Evolutionary conservation across 2,329 filamentous ascomycete species (phyloP).

Genomic region (Xylariaceae sp.): DNA sequence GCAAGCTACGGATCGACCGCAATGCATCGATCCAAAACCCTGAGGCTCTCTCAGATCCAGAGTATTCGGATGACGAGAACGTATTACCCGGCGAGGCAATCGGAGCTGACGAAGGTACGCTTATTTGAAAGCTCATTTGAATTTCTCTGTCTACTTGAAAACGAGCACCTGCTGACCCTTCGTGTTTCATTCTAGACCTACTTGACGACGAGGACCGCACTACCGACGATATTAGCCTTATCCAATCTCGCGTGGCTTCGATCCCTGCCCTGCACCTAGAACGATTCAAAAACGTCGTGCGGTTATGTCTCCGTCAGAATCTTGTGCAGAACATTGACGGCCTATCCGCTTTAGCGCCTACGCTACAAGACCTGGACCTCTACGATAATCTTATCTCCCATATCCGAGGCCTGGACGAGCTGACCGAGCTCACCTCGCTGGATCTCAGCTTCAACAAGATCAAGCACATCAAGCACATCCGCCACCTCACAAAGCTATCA

Average conservation of each 20-base stretch:
- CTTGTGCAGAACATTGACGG: conserved; percentile 81
- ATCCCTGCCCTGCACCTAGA: conserved; percentile 81
- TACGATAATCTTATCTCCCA: conserved; percentile 96
- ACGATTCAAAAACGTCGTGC: conserved; percentile 77
- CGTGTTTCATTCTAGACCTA: conserved; percentile 53
- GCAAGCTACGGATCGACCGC: conserved; percentile 78
- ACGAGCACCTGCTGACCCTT: conserved; percentile 29
- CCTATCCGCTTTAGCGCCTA: conserved; percentile 68
- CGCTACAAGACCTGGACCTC: conserved; percentile 84
- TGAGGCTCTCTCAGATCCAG: conserved; percentile 82
- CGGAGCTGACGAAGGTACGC: conserved; percentile 77
- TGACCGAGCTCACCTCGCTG: conserved; percentile 77
- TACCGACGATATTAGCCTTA: conserved; percentile 82
- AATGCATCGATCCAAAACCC: conserved; percentile 75
- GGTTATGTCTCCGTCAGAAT: conserved; percentile 93
- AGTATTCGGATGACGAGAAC: conserved; percentile 79
- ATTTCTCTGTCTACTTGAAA: conserved; percentile 2
- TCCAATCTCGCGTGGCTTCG: conserved; percentile 84
- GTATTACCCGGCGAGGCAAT: conserved; percentile 76
- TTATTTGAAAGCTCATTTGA: neutral
- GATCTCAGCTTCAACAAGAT: conserved; percentile 99
- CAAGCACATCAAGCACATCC: conserved; percentile 93
- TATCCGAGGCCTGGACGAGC: conserved; percentile 80
- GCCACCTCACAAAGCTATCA: conserved; percentile 76
- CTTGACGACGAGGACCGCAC: conserved; percentile 66